phyloP scores from a whole-genome alignment of 1,284 basidiomycete species.

The Ustilago bromivora region DNA sequence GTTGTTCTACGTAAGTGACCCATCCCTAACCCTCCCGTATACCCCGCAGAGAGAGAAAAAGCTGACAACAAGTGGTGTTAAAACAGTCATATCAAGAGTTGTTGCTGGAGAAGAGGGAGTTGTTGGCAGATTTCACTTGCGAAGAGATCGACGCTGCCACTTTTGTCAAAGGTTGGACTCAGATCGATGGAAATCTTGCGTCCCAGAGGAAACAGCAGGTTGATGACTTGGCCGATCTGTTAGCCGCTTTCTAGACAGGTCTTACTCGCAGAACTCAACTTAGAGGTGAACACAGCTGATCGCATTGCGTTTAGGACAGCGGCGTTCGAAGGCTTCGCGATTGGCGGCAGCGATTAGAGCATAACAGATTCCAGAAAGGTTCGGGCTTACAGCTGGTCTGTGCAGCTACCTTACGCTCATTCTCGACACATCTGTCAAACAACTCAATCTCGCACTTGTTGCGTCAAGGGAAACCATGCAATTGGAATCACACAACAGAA shows the following conservation, averaged over 20 bases:
- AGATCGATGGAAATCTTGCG: constrained; percentile 43
- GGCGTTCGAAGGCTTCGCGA: too few relatives aligned
- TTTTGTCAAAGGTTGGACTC: constrained; percentile 53
- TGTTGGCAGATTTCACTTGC: constrained; percentile 64
- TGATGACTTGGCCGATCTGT: constrained; percentile 64
- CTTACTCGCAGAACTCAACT: not conserved
- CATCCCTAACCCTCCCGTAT: not conserved
- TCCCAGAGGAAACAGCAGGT: constrained; percentile 60
- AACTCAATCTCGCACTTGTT: not conserved
- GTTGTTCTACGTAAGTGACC: constrained; percentile 60
- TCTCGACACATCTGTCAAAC: not conserved
- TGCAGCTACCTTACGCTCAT: too few relatives aligned
- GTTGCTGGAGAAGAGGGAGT: constrained; percentile 58
- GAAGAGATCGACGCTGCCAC: constrained; percentile 53
- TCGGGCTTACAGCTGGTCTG: too few relatives aligned
- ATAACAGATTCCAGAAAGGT: too few relatives aligned
- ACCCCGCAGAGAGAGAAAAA: not conserved
- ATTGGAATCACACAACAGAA: not conserved
- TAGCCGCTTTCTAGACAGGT: constrained; percentile 51
- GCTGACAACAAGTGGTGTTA: too few relatives aligned
- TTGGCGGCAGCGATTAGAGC: too few relatives aligned
- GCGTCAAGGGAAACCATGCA: not conserved
- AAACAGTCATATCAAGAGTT: constrained; percentile 63
- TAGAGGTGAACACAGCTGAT: not conserved
- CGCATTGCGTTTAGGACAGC: not conserved